Evolutionary conservation across 805 yeast genomes (phyloP).

Genomic region (Starmerella bombicola): DNA sequence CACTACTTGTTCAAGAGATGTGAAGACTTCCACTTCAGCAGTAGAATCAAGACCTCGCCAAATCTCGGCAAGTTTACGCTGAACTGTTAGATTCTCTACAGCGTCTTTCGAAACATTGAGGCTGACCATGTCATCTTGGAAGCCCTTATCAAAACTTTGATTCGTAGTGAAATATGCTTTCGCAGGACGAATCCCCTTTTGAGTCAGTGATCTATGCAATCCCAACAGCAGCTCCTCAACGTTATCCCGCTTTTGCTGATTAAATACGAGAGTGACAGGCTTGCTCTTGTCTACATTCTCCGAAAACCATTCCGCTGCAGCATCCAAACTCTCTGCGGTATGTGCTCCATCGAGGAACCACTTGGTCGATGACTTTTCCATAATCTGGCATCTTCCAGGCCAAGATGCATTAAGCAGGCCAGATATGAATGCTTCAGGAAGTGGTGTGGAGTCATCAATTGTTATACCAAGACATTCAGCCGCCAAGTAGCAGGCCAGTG

Average conservation of each 20-base stretch:
- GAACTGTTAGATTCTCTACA: slow-evolving; percentile 71
- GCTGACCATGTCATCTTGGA: slow-evolving; percentile 64
- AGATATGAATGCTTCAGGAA: slow-evolving; percentile 18
- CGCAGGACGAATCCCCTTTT: slow-evolving; percentile 25
- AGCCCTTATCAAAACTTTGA: slow-evolving; percentile 82
- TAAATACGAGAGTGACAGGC: slow-evolving; percentile 56
- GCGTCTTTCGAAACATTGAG: slow-evolving; percentile 68
- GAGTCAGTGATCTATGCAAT: slow-evolving; percentile 28
- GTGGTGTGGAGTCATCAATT: slow-evolving; percentile 15
- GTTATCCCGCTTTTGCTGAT: slow-evolving; percentile 85
- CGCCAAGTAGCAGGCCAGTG: slow-evolving; percentile 67
- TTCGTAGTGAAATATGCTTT: slow-evolving; percentile 69
- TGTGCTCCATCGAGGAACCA: slow-evolving; percentile 97
- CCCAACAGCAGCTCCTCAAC: slow-evolving; percentile 44
- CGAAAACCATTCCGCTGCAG: slow-evolving; percentile 72
- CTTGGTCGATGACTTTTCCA: slow-evolving; percentile 37
- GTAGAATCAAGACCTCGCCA: slow-evolving; percentile 46
- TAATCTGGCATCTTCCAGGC: slow-evolving; percentile 92
- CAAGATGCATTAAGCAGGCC: slow-evolving; percentile 35
- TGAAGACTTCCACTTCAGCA: slow-evolving; percentile 40
- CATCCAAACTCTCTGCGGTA: slow-evolving; percentile 72
- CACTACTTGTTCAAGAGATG: slow-evolving; percentile 65
- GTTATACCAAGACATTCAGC: slow-evolving; percentile 34
- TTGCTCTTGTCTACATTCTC: slow-evolving; percentile 21
- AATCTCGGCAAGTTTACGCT: slow-evolving; percentile 53